A percentile compares a stretch with the other conserved stretches of the same genome.
Conservation (phyloP, 1,284 basidiomycete genomes). For the Ceratobasidium sp. region DNA sequence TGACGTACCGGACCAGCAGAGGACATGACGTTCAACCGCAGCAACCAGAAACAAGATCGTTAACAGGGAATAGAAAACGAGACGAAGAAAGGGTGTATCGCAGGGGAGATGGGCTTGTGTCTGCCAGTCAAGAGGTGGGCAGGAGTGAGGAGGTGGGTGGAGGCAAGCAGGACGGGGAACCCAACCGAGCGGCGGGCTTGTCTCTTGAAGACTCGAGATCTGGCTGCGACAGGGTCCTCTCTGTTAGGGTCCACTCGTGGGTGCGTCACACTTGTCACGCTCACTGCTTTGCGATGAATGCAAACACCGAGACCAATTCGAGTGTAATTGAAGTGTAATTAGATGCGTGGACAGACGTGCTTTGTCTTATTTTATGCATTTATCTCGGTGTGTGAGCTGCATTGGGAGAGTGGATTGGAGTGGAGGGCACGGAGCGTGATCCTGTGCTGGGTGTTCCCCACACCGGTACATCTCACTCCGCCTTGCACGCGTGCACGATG, state of each 20-base stretch:
- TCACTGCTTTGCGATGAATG: neutral
- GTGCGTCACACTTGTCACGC: slow-evolving; percentile 30
- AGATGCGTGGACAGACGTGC: too few species aligned
- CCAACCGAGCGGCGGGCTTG: slow-evolving; percentile 17
- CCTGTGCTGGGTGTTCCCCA: slow-evolving; percentile 4
- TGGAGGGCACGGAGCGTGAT: neutral
- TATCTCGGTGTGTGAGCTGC: neutral
- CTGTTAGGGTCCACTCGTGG: neutral
- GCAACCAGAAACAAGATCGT: too few species aligned
- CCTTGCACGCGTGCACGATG: neutral
- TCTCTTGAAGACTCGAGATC: slow-evolving; percentile 30
- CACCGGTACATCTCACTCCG: slow-evolving; percentile 23
- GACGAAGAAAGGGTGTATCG: neutral
- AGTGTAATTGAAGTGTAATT: too few species aligned
- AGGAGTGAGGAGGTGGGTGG: neutral
- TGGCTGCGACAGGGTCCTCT: slow-evolving; percentile 32
- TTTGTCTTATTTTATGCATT: too few species aligned
- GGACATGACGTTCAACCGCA: slow-evolving; percentile 13
- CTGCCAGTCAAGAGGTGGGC: neutral
- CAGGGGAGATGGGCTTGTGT: too few species aligned
- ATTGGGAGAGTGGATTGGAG: neutral
- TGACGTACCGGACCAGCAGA: slow-evolving; percentile 31
- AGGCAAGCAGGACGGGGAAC: neutral
- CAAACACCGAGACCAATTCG: neutral
- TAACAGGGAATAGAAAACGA: too few species aligned